Base-by-base conservation (phyloP, 139 green algal genomes). In the Chlamydomonas urium region DNA sequence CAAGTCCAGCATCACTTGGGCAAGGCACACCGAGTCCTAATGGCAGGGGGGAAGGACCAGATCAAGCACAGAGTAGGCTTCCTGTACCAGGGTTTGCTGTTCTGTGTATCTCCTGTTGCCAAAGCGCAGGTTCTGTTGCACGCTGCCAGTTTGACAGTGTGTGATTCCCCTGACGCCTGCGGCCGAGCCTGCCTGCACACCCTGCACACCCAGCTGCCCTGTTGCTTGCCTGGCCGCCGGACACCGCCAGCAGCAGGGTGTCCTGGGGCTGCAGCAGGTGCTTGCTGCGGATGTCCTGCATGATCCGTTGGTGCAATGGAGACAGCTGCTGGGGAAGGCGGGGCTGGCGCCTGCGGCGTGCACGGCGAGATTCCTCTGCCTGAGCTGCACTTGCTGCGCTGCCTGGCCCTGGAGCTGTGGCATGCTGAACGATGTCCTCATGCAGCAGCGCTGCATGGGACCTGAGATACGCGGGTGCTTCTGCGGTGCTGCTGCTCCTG, bases 11-110 rank as follows among this genome's bases (percentile, higher is more conserved):
- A 85, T 58, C 31, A 75, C 31, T 28, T 66, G 68, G 3, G 74
- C 66, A 35, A 85, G 53, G 62, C 66, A 76, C 50, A 85, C 26
- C 19, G 79, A 85, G 62, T 81, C 79, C 79, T 85, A 63, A n/a
- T 5, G 28, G 33, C 4, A 19, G 33, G 33, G 53, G 19, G 21
- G 24, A 26, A 50, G 42, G 42, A 50, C 42, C 42, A 50, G 42
- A 50, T 14, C 42, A 50, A 50, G 42, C 42, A 24, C 42, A 50
- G 42, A n/a, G n/a, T n/a, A n/a, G n/a, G n/a, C n/a, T n/a, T n/a
- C n/a, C n/a, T n/a, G n/a, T n/a, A n/a, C n/a, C n/a, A n/a, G n/a
- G n/a, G n/a, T n/a, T n/a, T n/a, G n/a, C n/a, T n/a, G n/a, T n/a
- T n/a, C n/a, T n/a, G n/a, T n/a, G n/a, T n/a, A n/a, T n/a, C n/a